phyloP scores from a whole-genome alignment of 305 asterid species.

The Rubia occidens region DNA sequence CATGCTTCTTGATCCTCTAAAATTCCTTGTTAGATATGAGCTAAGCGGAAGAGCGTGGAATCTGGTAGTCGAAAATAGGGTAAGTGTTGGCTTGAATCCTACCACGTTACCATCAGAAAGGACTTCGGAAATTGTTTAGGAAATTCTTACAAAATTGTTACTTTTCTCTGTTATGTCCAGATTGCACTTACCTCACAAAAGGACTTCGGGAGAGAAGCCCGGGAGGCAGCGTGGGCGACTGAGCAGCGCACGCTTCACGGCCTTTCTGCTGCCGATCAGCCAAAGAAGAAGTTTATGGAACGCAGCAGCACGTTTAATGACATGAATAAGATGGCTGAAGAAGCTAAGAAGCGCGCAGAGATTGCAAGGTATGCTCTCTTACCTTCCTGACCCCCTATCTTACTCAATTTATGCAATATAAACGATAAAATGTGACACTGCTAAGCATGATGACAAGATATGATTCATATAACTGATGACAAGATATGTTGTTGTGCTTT shows the following conservation, averaged over 20 bases:
- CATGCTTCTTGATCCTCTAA: constrained; percentile 60
- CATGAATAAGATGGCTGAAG: constrained; percentile 48
- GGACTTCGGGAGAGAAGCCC: constrained; percentile 57
- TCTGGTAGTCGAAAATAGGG: constrained; percentile 51
- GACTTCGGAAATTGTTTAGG: too few species aligned
- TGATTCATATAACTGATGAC: not conserved
- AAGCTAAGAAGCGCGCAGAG: constrained; percentile 56
- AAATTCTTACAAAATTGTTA: too few species aligned
- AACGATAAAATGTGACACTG: not conserved
- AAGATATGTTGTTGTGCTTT: not conserved
- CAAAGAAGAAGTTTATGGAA: not conserved
- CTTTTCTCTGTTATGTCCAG: constrained; percentile 15
- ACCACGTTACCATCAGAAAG: not conserved
- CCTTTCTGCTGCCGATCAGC: constrained; percentile 32
- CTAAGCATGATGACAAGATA: not conserved
- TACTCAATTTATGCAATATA: too few species aligned
- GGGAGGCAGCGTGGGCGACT: constrained; percentile 76
- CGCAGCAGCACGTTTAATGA: constrained; percentile 26
- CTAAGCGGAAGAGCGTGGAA: constrained; percentile 73
- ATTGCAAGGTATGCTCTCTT: constrained; percentile 40
- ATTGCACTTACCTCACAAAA: constrained; percentile 68
- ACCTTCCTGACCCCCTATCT: not conserved
- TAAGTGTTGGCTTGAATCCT: constrained; percentile 13
- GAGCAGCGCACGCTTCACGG: constrained; percentile 73
- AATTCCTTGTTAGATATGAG: constrained; percentile 47